Evolutionary conservation across 2,329 filamentous ascomycete genomes (phyloP).

Genomic region (Diplodia intermedia): DNA sequence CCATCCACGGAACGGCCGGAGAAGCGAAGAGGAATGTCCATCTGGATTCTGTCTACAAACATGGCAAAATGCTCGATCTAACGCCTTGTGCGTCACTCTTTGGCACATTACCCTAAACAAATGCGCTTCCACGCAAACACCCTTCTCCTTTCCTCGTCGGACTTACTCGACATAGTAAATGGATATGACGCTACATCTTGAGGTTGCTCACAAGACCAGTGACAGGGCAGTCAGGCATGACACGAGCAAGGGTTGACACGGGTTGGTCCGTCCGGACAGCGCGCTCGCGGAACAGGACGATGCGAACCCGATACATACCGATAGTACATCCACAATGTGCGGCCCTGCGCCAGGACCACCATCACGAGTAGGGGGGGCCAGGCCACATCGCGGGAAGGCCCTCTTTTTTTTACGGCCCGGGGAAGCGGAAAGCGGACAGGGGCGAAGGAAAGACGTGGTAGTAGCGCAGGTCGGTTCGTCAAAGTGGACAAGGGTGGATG

Average conservation of each 20-base stretch:
- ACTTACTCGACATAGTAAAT: background rate
- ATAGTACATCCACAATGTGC: background rate
- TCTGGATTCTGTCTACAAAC: background rate
- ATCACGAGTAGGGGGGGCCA: background rate
- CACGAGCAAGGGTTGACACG: background rate
- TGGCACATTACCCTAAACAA: background rate
- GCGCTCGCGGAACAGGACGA: background rate
- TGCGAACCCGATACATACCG: background rate
- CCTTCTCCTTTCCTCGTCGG: background rate
- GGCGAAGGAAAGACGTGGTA: background rate
- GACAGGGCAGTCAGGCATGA: background rate
- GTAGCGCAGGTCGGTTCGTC: background rate
- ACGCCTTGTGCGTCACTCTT: too few species aligned
- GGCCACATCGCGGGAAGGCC: background rate
- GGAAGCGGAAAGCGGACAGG: background rate
- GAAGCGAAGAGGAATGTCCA: background rate
- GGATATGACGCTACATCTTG: background rate
- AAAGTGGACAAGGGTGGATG: background rate
- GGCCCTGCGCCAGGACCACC: background rate
- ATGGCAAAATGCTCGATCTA: background rate
- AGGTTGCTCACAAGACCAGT: background rate
- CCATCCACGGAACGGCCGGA: background rate
- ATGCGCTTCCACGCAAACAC: background rate
- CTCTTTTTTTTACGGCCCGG: background rate
- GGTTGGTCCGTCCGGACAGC: background rate